Evolutionary conservation across 257 asterid genomes (phyloP).

Genomic region (Gynochthodes officinalis): DNA sequence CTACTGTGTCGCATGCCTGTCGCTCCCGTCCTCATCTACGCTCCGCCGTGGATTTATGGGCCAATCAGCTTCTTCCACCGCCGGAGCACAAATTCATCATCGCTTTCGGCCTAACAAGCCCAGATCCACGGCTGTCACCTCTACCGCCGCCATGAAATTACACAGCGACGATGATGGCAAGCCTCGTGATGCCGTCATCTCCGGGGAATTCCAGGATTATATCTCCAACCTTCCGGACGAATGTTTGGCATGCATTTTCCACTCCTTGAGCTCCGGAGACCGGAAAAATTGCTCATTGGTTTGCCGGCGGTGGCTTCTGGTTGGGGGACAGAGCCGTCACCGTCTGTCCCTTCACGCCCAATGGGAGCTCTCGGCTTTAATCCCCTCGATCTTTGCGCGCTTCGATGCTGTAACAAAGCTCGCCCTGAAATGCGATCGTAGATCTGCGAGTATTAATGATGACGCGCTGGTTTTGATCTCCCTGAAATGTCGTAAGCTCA

Average conservation of each 20-base stretch:
- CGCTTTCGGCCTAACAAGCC: slow-evolving; percentile 12
- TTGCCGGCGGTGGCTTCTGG: slow-evolving; percentile 74
- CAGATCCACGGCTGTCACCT: slow-evolving; percentile 24
- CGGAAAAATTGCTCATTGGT: slow-evolving; percentile 65
- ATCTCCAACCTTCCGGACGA: slow-evolving; percentile 67
- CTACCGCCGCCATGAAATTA: slow-evolving; percentile 20
- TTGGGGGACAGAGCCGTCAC: slow-evolving; percentile 90
- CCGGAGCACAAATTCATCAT: slow-evolving; percentile 22
- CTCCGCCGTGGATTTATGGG: slow-evolving; percentile 52
- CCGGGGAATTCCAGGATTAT: slow-evolving; percentile 29
- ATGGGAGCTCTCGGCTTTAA: slow-evolving; percentile 37
- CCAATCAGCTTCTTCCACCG: slow-evolving; percentile 52
- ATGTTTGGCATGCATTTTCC: slow-evolving; percentile 64
- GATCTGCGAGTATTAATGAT: slow-evolving; percentile 72
- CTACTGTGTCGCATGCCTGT: slow-evolving; percentile 6
- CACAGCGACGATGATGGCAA: slow-evolving; percentile 5
- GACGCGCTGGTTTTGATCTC: slow-evolving; percentile 60
- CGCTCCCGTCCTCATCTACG: neutral
- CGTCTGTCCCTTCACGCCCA: slow-evolving; percentile 77
- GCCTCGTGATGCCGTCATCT: slow-evolving; percentile 19
- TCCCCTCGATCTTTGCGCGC: slow-evolving; percentile 54
- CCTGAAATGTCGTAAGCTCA: slow-evolving; percentile 50
- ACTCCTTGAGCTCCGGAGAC: slow-evolving; percentile 65
- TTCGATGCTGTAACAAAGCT: slow-evolving; percentile 83
- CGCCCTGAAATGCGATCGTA: slow-evolving; percentile 85